phyloP scores from a whole-genome alignment of 768 basidiomycete genomes.

The Dioszegia crocea region DNA sequence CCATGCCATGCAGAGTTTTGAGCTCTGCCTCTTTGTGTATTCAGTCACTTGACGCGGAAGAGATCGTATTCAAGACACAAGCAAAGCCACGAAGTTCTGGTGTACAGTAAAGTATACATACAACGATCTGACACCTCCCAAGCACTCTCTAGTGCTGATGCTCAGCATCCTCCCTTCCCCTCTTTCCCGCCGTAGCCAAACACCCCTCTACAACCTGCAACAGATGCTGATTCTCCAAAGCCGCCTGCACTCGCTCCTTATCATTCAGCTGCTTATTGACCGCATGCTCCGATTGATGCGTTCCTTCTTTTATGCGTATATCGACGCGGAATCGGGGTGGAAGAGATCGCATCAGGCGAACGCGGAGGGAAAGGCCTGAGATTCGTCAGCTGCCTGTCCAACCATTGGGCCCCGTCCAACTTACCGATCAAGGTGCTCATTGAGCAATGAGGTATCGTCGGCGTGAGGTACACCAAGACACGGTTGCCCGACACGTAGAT shows the following conservation, averaged over 20 bases:
- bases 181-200: slow-evolving; percentile 54
- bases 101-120: too few species aligned
- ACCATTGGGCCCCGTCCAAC: slow-evolving; percentile 18
- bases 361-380: slow-evolving; percentile 88
- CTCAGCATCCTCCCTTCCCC: slow-evolving; percentile 33
- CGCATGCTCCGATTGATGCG: slow-evolving; percentile 89
- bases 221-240: slow-evolving; percentile 83
- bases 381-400: background rate
- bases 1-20: too few species aligned
- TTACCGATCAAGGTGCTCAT: slow-evolving; percentile 94
- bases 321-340: slow-evolving; percentile 93
- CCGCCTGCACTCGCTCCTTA: slow-evolving; percentile 96
- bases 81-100: too few species aligned
- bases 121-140: too few species aligned
- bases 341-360: slow-evolving; percentile 79
- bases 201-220: slow-evolving; percentile 82
- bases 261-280: slow-evolving; percentile 99
- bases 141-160: background rate
- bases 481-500: slow-evolving; percentile 61
- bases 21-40: too few species aligned
- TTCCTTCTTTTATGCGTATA: slow-evolving; percentile 85
- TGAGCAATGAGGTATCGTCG: slow-evolving; percentile 94
- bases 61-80: too few species aligned
- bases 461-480: slow-evolving; percentile 86
- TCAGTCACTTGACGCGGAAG: too few species aligned